A percentile compares a stretch with the other conserved stretches of the same genome.
Conservation (phyloP, 2,329 filamentous ascomycete genomes). For the Trichoderma lentiforme region DNA sequence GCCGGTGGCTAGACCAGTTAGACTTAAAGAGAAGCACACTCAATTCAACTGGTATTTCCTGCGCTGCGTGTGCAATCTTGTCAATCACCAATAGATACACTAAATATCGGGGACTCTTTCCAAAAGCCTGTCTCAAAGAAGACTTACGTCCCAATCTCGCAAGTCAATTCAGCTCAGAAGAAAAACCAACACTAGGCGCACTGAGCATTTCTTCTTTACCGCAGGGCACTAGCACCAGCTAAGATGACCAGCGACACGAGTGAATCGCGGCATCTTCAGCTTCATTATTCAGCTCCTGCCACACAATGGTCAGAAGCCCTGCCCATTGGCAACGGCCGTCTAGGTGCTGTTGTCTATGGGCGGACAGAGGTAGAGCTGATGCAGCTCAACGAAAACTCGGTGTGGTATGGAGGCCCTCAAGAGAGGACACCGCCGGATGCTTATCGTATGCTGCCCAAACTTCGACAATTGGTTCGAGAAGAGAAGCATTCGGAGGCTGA, state of each 20-base stretch:
- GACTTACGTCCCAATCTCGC: not conserved
- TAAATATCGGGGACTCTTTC: not conserved
- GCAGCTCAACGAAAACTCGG: not conserved
- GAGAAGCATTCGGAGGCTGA: not conserved
- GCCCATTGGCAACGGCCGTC: not conserved
- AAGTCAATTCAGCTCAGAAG: not conserved
- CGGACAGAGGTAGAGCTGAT: not conserved
- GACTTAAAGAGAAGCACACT: no score
- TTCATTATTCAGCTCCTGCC: not conserved
- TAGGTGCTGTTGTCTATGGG: not conserved
- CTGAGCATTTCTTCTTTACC: no score
- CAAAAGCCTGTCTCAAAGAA: not conserved
- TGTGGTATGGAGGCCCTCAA: not conserved
- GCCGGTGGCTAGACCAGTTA: no score
- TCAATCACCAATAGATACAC: no score
- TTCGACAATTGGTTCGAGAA: not conserved
- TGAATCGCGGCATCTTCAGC: not conserved
- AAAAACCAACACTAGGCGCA: not conserved
- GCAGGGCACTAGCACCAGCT: not conserved
- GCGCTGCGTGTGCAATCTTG: no score
- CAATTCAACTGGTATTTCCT: no score
- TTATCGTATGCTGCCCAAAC: not conserved
- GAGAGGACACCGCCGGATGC: not conserved
- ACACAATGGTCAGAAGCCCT: not conserved
- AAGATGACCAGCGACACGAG: not conserved